Evolutionary conservation across 163 green algal species (phyloP).

Genomic region (Prototheca wickerhamii): DNA sequence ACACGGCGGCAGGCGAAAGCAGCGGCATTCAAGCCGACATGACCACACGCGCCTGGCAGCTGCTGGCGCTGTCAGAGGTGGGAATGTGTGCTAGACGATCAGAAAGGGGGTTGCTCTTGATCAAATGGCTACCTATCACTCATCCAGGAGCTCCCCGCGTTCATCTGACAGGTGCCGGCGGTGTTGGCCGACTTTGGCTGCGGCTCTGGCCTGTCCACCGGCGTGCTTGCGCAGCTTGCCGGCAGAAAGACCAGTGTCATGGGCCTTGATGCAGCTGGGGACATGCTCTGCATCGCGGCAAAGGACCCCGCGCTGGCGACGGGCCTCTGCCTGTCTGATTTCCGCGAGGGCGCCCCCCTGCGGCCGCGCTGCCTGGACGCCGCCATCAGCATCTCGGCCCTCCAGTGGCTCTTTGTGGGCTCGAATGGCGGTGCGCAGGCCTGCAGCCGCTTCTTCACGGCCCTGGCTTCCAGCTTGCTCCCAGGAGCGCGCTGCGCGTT

Average conservation of each 20-base stretch:
- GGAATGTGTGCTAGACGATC: slow-evolving; percentile 15
- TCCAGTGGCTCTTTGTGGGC: slow-evolving; percentile 46
- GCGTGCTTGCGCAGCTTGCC: not conserved
- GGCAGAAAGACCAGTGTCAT: slow-evolving; percentile 16
- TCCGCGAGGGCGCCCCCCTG: slow-evolving; percentile 32
- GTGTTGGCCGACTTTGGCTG: slow-evolving; percentile 44
- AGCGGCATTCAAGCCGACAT: slow-evolving; percentile 39
- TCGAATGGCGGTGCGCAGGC: not conserved
- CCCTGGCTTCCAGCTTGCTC: slow-evolving; percentile 12
- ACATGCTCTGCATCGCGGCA: slow-evolving; percentile 34
- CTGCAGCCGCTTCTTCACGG: slow-evolving; percentile 17
- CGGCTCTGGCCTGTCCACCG: slow-evolving; percentile 34
- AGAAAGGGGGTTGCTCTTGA: not conserved
- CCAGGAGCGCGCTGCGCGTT: slow-evolving; percentile 21
- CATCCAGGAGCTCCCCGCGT: not conserved
- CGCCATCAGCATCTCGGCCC: slow-evolving; percentile 39
- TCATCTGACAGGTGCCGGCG: not conserved
- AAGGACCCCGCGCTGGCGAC: not conserved
- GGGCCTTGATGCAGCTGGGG: slow-evolving; percentile 29
- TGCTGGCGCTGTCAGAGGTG: slow-evolving; percentile 71
- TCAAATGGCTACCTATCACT: not conserved
- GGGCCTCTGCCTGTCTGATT: slow-evolving; percentile 18
- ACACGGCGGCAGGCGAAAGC: slow-evolving; percentile 1
- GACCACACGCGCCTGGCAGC: slow-evolving; percentile 76
- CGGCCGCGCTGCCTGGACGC: slow-evolving; percentile 15